Conservation (phyloP, 805 yeast species). For the Myxozyma mucilagina region DNA sequence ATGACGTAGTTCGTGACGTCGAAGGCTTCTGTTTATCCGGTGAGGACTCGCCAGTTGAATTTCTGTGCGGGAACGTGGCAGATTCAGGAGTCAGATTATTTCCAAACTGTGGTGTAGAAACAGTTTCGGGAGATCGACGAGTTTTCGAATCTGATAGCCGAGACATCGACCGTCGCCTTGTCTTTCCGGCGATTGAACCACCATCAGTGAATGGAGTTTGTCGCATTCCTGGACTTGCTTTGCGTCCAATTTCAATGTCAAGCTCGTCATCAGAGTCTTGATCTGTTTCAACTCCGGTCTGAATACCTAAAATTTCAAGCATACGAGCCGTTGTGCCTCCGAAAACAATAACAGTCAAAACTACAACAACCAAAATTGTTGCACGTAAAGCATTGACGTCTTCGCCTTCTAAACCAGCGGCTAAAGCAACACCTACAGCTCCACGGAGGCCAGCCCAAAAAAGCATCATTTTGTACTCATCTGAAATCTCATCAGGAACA, state of each 20-base stretch:
- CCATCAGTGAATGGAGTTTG: not conserved
- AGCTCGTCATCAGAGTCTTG: conserved; percentile 50
- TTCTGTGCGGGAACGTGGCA: not conserved
- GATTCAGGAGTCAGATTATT: not conserved
- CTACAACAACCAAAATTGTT: conserved; percentile 96
- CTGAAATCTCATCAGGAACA: conserved; percentile 85
- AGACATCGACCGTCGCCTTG: not conserved
- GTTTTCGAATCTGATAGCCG: not conserved
- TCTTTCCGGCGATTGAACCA: not conserved
- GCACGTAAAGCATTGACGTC: conserved; percentile 84
- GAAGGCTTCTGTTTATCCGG: conserved; percentile 9
- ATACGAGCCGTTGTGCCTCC: conserved; percentile 99
- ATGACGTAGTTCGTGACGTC: conserved; percentile 33
- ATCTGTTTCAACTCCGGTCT: conserved; percentile 83
- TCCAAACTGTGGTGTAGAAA: not conserved
- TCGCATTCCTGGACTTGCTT: not conserved
- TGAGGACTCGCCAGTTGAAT: not conserved
- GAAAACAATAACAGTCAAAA: conserved; percentile 88
- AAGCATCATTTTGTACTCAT: conserved; percentile 96
- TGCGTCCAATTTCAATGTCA: conserved; percentile 8
- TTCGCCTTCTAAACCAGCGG: conserved; percentile 96
- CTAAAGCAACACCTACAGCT: conserved; percentile 98
- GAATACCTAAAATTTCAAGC: conserved; percentile 91
- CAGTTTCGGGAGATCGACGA: conserved; percentile 10
- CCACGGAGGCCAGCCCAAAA: conserved; percentile 99